Conservation (phyloP, 768 basidiomycete species). For the Suillus paluster region DNA sequence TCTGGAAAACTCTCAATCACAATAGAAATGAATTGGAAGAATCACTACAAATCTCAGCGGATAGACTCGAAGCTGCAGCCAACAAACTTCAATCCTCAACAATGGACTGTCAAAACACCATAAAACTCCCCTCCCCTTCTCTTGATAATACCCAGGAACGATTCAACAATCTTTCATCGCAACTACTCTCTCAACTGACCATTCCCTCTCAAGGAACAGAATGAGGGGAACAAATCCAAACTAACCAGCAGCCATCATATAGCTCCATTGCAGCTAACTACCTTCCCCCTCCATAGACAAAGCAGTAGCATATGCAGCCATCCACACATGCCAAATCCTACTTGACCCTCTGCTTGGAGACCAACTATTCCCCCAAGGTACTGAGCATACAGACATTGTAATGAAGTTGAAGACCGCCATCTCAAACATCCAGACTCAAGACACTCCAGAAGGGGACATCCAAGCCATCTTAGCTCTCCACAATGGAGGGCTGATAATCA, state of each 20-base stretch:
- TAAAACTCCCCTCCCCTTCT: background rate
- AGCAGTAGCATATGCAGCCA: background rate
- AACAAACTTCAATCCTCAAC: background rate
- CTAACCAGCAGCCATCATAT: background rate
- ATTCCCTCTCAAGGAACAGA: too few species aligned
- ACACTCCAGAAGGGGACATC: background rate
- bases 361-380: background rate
- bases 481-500: slow-evolving; percentile 20
- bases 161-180: background rate
- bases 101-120: background rate
- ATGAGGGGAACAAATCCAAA: too few species aligned
- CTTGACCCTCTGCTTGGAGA: background rate
- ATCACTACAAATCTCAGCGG: background rate
- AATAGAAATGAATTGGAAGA: background rate
- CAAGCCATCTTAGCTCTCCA: background rate
- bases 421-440: background rate
- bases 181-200: background rate
- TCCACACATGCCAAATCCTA: background rate
- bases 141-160: background rate
- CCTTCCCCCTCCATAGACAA: background rate
- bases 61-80: background rate
- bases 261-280: background rate
- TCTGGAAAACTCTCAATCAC: background rate
- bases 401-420: background rate
- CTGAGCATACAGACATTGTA: background rate